Base-by-base conservation (phyloP, 78 protist genomes). In the Pigoraptor vietnamica region DNA sequence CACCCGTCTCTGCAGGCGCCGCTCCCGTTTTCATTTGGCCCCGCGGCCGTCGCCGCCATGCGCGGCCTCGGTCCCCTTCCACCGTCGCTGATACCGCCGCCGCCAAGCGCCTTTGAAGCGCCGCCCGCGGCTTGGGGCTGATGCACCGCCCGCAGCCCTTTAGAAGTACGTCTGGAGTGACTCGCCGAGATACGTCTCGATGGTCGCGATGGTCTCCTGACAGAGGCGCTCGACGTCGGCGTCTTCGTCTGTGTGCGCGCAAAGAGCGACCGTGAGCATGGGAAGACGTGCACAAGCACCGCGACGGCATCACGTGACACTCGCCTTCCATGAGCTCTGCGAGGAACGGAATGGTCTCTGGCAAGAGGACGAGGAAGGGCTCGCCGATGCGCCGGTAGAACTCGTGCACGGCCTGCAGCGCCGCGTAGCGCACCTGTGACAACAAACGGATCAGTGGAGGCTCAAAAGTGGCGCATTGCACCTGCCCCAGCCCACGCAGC, bases 281-380 rank as follows among this genome's bases (percentile, higher is more conserved):
- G 0, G 14, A 89, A 48, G 29, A 25, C 24, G 55, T n/a, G 0
- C 90, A 39, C 39, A 37, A 10, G 38, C 90, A 39, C 81, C 9
- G 29, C 14, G 29, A 37, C 67, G 34, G 55, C 2, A 21, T 38
- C 79, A 87, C 90, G 33, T 37, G 32, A 9, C 40, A 89, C 92
- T 29, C 67, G 86, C 90, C 93, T 56, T 95, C 97, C 40, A 96
- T 35, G 24, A 93, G 89, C 90, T 96, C 97, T 39, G 96, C 93
- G 23, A 96, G 86, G 92, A 93, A 94, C 37, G 96, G 95, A 24
- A 96, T 91, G 0, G 95, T 94, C 91, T 96, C 97, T n/a, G 97
- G 97, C 88, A 96, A 87, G 37, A 94, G 81, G 6, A 90, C 29
- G 55, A 94, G 40, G 34, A 93, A 83, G 93, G 93, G 93, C 48